phyloP scores from a whole-genome alignment of 495 filamentous ascomycete species.

The Halenospora varia region DNA sequence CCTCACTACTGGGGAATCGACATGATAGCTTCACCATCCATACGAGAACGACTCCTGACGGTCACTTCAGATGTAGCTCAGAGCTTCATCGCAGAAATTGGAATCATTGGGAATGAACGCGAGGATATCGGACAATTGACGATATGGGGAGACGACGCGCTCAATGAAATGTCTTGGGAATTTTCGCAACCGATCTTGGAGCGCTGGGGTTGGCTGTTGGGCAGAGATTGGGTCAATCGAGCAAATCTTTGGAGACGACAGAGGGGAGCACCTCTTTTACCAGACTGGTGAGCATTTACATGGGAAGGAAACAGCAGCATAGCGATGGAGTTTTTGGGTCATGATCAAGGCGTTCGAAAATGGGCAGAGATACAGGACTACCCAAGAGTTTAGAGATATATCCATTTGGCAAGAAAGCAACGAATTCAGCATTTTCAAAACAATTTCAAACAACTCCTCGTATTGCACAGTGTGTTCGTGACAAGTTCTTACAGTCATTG shows the following conservation, averaged over 20 bases:
- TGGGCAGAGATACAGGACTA: neutral
- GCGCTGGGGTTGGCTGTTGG: slow-evolving; percentile 31
- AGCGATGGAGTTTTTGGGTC: neutral
- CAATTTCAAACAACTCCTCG: too few species aligned
- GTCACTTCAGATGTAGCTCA: slow-evolving; percentile 23
- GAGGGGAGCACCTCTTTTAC: slow-evolving; percentile 25
- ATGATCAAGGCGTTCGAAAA: neutral
- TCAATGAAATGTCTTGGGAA: slow-evolving; percentile 35
- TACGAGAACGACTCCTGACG: slow-evolving; percentile 30
- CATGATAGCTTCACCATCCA: slow-evolving; percentile 31
- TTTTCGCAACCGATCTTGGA: slow-evolving; percentile 31
- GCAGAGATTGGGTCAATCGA: slow-evolving; percentile 27
- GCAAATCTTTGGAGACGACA: slow-evolving; percentile 35
- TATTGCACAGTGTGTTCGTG: too few species aligned
- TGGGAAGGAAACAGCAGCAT: neutral
- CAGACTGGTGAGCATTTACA: slow-evolving; percentile 20
- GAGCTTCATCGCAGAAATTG: slow-evolving; percentile 27
- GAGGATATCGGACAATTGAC: slow-evolving; percentile 29
- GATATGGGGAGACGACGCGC: slow-evolving; percentile 34
- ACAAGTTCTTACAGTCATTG: too few species aligned
- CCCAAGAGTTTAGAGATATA: neutral
- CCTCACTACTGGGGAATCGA: slow-evolving; percentile 39
- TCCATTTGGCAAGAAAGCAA: neutral
- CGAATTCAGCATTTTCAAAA: neutral
- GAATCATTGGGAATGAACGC: slow-evolving; percentile 21